These are phyloP conservation scores for Usnea hakonensis DNA, from an alignment of 495 filamentous ascomycete species.

Conservation along the genomic window DNA sequence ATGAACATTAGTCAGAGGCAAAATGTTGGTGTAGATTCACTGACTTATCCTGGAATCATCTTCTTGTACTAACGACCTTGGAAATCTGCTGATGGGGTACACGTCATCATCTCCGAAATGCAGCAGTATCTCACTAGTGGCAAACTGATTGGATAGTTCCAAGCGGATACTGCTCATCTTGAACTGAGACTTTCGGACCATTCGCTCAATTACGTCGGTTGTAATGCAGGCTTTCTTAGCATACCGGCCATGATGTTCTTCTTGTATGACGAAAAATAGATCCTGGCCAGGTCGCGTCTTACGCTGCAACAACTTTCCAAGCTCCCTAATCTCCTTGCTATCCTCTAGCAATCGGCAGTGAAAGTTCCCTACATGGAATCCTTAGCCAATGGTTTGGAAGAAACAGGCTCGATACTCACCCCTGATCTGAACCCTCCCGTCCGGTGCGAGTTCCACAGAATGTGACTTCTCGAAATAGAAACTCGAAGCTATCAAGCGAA, in stretches of 20 bases:
- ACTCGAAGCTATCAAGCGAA: slow-evolving; percentile 15
- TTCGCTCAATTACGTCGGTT: slow-evolving; percentile 15
- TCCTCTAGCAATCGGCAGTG: slow-evolving; percentile 11
- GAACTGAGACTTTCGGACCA: slow-evolving; percentile 11
- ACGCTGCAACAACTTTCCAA: slow-evolving; percentile 14
- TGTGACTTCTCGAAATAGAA: slow-evolving; percentile 19
- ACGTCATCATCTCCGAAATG: slow-evolving; percentile 1
- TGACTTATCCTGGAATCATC: slow-evolving; percentile 3
- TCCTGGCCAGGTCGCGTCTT: neutral
- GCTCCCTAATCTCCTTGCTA: slow-evolving; percentile 15
- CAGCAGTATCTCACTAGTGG: slow-evolving; percentile 14
- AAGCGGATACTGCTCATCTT: slow-evolving; percentile 11
- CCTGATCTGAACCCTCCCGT: neutral
- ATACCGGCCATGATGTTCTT: slow-evolving; percentile 3
- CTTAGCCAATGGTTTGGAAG: neutral
- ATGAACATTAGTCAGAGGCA: neutral
- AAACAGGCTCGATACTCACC: neutral
- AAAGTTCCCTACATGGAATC: slow-evolving; percentile 2
- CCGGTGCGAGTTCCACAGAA: neutral
- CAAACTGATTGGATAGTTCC: slow-evolving; percentile 11
- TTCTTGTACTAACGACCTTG: slow-evolving; percentile 18
- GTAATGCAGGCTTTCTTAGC: slow-evolving; percentile 11
- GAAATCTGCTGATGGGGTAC: slow-evolving; percentile 21
- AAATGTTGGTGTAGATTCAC: neutral
- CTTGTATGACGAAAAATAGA: slow-evolving; percentile 20